phyloP scores from a whole-genome alignment of 495 filamentous ascomycete species.

The Penicillium desertorum region DNA sequence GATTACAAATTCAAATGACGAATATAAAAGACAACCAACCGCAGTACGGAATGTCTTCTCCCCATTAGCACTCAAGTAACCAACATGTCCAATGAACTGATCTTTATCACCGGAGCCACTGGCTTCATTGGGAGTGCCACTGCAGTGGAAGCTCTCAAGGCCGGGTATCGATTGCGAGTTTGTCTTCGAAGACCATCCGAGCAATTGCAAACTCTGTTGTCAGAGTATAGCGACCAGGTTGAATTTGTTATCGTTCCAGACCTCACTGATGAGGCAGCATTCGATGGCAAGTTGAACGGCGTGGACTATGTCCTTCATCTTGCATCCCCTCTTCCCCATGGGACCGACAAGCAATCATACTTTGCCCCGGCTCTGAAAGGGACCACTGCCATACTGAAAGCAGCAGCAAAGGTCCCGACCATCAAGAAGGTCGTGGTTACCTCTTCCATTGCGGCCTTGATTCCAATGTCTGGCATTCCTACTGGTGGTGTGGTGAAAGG shows the following conservation, averaged over 20 bases:
- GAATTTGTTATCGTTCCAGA: slow-evolving; percentile 37
- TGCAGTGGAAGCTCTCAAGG: slow-evolving; percentile 38
- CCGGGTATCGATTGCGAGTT: slow-evolving; percentile 39
- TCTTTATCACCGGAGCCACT: slow-evolving; percentile 49
- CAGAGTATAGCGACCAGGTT: slow-evolving; percentile 18
- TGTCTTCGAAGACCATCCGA: slow-evolving; percentile 33
- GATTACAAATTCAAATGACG: neutral
- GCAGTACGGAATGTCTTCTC: neutral
- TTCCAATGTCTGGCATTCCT: slow-evolving; percentile 29
- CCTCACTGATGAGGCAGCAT: slow-evolving; percentile 31
- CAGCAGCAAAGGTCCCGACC: slow-evolving; percentile 27
- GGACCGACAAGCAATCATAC: slow-evolving; percentile 28
- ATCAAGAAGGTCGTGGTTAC: slow-evolving; percentile 43
- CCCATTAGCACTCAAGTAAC: slow-evolving; percentile 3
- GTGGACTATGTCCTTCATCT: slow-evolving; percentile 43
- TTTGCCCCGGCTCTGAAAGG: slow-evolving; percentile 36
- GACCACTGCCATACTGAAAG: slow-evolving; percentile 31
- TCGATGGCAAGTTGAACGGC: slow-evolving; percentile 29
- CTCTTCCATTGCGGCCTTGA: slow-evolving; percentile 31
- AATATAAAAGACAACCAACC: neutral
- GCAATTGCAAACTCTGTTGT: slow-evolving; percentile 22
- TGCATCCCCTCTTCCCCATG: slow-evolving; percentile 38
- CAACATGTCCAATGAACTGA: slow-evolving; percentile 23
- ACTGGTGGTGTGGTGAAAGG: slow-evolving; percentile 28
- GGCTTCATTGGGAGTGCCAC: slow-evolving; percentile 45